phyloP scores from a whole-genome alignment of 1,284 basidiomycete genomes.

The Fomitopsis schrenkii region DNA sequence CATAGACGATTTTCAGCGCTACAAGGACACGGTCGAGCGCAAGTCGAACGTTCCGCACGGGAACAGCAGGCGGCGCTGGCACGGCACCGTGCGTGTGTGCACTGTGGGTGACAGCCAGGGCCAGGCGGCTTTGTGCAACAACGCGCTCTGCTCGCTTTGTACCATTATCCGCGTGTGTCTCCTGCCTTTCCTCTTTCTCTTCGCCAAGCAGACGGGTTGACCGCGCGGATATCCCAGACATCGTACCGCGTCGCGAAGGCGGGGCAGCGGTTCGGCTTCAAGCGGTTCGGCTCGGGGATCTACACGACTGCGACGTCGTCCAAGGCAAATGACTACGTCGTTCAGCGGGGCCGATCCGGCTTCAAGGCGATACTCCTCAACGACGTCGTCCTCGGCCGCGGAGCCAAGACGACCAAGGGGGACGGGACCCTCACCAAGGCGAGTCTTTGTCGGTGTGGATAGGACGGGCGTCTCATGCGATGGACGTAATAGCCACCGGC shows the following conservation, averaged over 20 bases:
- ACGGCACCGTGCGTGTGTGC: constrained; percentile 12
- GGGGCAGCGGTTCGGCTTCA: neutral
- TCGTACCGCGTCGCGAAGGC: constrained; percentile 10
- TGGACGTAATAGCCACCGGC: constrained; percentile 14
- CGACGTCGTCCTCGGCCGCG: constrained; percentile 21
- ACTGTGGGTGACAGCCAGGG: constrained; percentile 6
- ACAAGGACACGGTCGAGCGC: neutral
- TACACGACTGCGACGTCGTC: constrained; percentile 18
- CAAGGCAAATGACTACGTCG: constrained; percentile 21
- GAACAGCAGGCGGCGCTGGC: constrained; percentile 10
- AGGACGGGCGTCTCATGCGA: neutral
- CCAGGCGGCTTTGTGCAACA: neutral
- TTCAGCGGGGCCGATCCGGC: constrained; percentile 10
- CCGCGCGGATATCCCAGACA: neutral
- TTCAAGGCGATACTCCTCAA: constrained; percentile 20
- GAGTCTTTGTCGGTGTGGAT: neutral
- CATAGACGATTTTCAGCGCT: neutral
- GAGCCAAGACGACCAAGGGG: constrained; percentile 11
- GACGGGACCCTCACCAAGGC: constrained; percentile 18
- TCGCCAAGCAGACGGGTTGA: neutral
- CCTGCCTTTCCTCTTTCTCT: too few species aligned
- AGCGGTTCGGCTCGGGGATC: constrained; percentile 10
- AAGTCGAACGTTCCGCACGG: constrained; percentile 1
- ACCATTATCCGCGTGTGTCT: constrained; percentile 8
- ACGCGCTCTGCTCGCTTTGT: constrained; percentile 7